A percentile compares a stretch with the other conserved stretches of the same genome.
Conservation (phyloP, 441 rosid genomes). For the Populus hybrid region DNA sequence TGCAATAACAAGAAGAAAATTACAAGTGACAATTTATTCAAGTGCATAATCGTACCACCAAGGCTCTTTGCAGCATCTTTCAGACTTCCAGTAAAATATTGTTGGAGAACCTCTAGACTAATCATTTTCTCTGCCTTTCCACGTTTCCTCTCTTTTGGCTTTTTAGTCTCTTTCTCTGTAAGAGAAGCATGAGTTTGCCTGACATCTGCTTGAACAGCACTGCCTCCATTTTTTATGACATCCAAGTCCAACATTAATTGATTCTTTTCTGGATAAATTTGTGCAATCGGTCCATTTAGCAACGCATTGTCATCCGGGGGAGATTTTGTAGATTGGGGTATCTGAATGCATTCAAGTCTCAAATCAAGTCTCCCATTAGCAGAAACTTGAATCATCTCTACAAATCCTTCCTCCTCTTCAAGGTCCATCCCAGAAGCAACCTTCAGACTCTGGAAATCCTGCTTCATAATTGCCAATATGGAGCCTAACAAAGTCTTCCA, state of each 20-base stretch:
- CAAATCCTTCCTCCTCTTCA: conserved; percentile 47
- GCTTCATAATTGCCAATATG: conserved; percentile 70
- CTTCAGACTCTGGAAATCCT: conserved; percentile 68
- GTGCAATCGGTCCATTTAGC: conserved; percentile 25
- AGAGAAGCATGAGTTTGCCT: conserved; percentile 22
- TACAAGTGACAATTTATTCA: conserved; percentile 10
- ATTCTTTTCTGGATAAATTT: conserved; percentile 33
- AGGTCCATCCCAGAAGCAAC: conserved; percentile 69
- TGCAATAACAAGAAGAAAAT: conserved; percentile 4
- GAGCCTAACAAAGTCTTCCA: conserved; percentile 60
- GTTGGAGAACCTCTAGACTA: conserved; percentile 87
- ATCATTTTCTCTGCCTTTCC: conserved; percentile 90
- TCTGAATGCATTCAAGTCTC: conserved; percentile 41
- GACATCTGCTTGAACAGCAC: conserved; percentile 24
- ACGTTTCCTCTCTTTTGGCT: conserved; percentile 58
- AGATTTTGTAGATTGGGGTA: conserved; percentile 30
- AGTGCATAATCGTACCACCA: conserved; percentile 55
- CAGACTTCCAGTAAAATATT: conserved; percentile 84
- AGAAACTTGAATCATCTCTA: conserved; percentile 62
- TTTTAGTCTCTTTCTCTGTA: conserved; percentile 41
- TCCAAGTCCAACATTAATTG: conserved; percentile 31
- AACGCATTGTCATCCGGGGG: conserved; percentile 27
- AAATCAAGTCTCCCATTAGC: conserved; percentile 40
- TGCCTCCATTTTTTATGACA: conserved; percentile 29
- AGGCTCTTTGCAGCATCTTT: conserved; percentile 96